Evolutionary conservation across 331 rosid genomes (phyloP).

Genomic region (Telfairia occidentalis): DNA sequence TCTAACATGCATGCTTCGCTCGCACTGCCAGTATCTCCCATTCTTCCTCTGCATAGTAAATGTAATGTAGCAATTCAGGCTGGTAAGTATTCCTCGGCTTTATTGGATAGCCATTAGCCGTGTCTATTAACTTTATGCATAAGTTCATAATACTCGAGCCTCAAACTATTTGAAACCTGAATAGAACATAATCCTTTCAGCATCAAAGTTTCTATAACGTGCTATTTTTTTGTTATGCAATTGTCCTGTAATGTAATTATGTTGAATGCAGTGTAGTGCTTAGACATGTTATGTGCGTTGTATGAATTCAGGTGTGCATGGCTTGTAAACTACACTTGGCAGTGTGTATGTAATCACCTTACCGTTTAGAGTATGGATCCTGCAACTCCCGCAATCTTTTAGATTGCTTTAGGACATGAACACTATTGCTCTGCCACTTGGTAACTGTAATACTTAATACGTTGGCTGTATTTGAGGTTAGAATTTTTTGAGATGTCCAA

Average conservation of each 20-base stretch:
- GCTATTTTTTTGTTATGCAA: neutral
- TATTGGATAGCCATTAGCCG: neutral
- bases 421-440: neutral
- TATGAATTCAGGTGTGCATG: neutral
- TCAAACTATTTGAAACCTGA: neutral
- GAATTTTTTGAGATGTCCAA: neutral
- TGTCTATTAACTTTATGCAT: neutral
- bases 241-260: neutral
- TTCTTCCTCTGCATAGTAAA: constrained; percentile 28
- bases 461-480: neutral
- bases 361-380: neutral
- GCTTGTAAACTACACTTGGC: neutral
- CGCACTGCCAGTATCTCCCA: constrained; percentile 24
- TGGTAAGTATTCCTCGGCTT: constrained; percentile 44
- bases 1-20: constrained; percentile 19
- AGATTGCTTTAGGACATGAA: neutral
- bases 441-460: neutral
- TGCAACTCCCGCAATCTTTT: neutral
- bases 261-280: neutral
- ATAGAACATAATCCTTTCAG: neutral
- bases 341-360: neutral
- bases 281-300: neutral
- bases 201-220: neutral
- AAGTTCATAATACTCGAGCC: neutral
- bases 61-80: constrained; percentile 28